phyloP scores from a whole-genome alignment of 23 red algal species.

The Agarophyton chilense region DNA sequence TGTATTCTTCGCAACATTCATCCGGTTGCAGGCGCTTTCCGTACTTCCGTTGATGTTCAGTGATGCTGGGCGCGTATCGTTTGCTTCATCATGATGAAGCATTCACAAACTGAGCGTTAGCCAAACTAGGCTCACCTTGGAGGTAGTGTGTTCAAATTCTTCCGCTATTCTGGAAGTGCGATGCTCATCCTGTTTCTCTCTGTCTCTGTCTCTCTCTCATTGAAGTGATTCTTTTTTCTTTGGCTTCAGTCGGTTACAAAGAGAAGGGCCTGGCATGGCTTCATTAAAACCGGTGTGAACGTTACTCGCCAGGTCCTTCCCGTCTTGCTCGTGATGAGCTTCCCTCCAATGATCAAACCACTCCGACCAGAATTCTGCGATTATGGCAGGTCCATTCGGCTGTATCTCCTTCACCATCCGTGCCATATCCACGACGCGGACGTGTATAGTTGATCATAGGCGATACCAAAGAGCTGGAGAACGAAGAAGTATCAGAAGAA shows the following conservation, averaged over 20 bases:
- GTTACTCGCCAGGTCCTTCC: constrained; percentile 57
- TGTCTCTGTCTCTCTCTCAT: too few species aligned
- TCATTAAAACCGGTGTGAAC: constrained; percentile 41
- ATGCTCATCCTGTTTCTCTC: constrained; percentile 48
- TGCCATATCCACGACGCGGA: constrained; percentile 14
- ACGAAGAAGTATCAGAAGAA: neutral
- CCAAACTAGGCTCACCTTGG: constrained; percentile 3
- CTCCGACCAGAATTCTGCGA: constrained; percentile 80
- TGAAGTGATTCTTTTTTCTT: too few species aligned
- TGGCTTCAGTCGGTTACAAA: too few species aligned
- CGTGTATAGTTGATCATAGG: neutral
- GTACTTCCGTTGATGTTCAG: constrained; percentile 25
- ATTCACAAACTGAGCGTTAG: constrained; percentile 65
- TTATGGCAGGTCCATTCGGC: constrained; percentile 51
- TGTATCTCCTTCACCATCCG: constrained; percentile 39
- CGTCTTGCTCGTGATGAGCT: constrained; percentile 4
- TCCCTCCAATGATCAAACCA: constrained; percentile 88
- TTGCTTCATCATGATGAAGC: constrained; percentile 41
- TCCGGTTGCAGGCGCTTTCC: constrained; percentile 21
- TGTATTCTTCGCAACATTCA: constrained; percentile 70
- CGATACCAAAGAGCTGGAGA: neutral
- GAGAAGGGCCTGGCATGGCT: constrained; percentile 51
- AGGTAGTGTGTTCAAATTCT: constrained; percentile 45
- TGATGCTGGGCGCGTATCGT: constrained; percentile 61
- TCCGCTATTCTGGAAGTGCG: constrained; percentile 28